Base-by-base conservation (phyloP, 768 basidiomycete genomes). In the Leccinellum rugosiceps region DNA sequence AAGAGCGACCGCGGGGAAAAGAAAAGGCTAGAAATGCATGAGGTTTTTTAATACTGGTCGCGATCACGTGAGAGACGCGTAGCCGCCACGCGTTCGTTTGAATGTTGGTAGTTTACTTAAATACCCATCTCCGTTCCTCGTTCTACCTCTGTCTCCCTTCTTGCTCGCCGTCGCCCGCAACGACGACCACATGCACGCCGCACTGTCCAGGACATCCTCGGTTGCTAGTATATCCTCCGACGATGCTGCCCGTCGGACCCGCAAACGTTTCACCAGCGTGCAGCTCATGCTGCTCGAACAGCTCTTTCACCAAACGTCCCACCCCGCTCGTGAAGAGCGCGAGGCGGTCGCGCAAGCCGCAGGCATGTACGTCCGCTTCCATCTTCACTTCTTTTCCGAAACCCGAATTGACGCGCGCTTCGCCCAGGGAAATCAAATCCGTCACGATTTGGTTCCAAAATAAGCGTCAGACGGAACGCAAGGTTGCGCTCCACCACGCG, bases 1-100 rank as follows among this genome's bases (percentile, higher is more conserved):
- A 84, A 58, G 90, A 94, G 74, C 80, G 93, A 44, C 92, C 93
- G 48, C 78, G 92, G 63, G 92, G 92, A 25, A 78, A 77, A 61
- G 80, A 81, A 62, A 83, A 78, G 74, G 38, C 35, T 38, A n/a
- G 35, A 38, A 38, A 38, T 38, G 17, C 35, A 17, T 38, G 35
- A 38, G 35, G n/a, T n/a, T n/a, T n/a, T n/a, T n/a, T n/a, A n/a
- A 47, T 55, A 50, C 17, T 3, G 48, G 32, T 60, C 69, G 49
- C 69, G 71, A 52, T 71, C 70, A 71, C 71, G 67, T 71, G 70
- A 63, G 3, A 14, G 7, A 59, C 70, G 71, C 69, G 70, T 56
- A 52, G 38, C 49, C 23, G 56, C 53, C 57, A 58, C 66, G 66
- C 68, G 68, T 70, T 65, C 65, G 70, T 71, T 71, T 72, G 68